Percentiles rank a stretch among this genome's conserved stretches.
Evolutionary conservation across 2,329 filamentous ascomycete genomes (phyloP).

Genomic region (Cytospora paraplurivora): DNA sequence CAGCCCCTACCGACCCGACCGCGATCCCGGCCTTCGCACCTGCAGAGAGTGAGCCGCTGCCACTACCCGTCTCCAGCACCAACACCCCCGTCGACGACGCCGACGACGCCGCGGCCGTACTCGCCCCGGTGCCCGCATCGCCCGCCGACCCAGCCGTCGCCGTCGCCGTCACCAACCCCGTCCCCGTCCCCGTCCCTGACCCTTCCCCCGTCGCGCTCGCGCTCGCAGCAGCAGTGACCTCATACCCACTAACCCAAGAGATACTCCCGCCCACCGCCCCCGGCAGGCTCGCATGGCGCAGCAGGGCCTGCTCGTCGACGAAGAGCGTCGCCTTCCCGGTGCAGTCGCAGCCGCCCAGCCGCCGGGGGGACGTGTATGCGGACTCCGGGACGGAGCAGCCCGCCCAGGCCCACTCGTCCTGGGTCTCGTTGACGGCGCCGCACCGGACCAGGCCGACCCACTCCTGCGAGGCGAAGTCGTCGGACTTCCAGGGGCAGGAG

Average conservation of each 20-base stretch:
- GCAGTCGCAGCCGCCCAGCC: neutral
- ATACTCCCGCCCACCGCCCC: neutral
- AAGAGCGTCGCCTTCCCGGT: neutral
- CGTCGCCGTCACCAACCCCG: neutral
- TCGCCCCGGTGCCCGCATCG: neutral
- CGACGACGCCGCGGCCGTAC: too few relatives aligned
- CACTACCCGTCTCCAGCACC: neutral
- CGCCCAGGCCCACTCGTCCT: neutral
- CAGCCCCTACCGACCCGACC: neutral
- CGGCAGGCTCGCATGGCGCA: neutral
- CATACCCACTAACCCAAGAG: neutral
- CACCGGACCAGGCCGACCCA: neutral
- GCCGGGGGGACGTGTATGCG: neutral
- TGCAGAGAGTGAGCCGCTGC: neutral
- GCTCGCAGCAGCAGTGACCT: neutral
- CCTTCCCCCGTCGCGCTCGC: too few relatives aligned
- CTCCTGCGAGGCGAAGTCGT: neutral
- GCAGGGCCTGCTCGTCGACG: neutral
- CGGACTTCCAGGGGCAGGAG: neutral
- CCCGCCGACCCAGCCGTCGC: neutral
- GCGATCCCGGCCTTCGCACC: neutral
- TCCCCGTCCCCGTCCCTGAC: too few relatives aligned
- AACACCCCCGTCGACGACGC: neutral
- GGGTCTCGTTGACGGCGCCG: neutral
- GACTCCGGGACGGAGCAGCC: neutral